Evolutionary conservation across 1,284 basidiomycete genomes (phyloP), one percentile per base, ranked within the genome.

Genomic region (Phellinidium pouzarii): DNA sequence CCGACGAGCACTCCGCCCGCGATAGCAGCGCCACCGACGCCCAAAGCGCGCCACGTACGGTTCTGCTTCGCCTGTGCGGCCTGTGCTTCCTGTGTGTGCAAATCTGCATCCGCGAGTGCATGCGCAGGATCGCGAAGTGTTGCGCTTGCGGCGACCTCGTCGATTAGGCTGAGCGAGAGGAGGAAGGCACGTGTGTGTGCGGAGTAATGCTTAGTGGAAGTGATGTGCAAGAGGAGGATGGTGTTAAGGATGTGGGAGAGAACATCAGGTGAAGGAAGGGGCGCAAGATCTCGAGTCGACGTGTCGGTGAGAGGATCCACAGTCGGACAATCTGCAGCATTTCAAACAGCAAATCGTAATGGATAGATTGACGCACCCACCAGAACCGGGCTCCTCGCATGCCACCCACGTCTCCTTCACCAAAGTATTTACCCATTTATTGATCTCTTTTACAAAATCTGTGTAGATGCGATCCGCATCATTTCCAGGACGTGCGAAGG

Each of bases 1-100:
- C 79, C 80, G 5, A 82, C 66, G 31, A 82, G 66, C 19, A 78
- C 71, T 12, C 79, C 79, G 4, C 79, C 80, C 8, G 74, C 78
- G 7, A 80, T 64, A 22, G 78, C 78, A 19, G 74, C 76, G 9
- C 78, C 62, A 1, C 77, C 77, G 46, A 80, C 69, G n/a, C 79
- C 78, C 11, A 72, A 64, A 51, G 58, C 62, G 17, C 79, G 69
- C 55, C 77, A 62, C 1, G 69, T 66, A 58, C 66, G 69, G n/a
- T 72, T 69, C 55, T 78, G 74, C 7, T 69, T 61, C 2, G 74
- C 66, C 27, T 63, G 51, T 4, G 51, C 42, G 36, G 55, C 38
- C 40, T 53, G 46, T 11, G 51, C 52, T n/a, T 26, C 60, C 20
- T 75, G 63, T 0, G 74, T 69, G 53, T 72, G 68, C 47, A 69